phyloP scores from a whole-genome alignment of 1,139 yeast genomes.

The Geotrichum siamense region DNA sequence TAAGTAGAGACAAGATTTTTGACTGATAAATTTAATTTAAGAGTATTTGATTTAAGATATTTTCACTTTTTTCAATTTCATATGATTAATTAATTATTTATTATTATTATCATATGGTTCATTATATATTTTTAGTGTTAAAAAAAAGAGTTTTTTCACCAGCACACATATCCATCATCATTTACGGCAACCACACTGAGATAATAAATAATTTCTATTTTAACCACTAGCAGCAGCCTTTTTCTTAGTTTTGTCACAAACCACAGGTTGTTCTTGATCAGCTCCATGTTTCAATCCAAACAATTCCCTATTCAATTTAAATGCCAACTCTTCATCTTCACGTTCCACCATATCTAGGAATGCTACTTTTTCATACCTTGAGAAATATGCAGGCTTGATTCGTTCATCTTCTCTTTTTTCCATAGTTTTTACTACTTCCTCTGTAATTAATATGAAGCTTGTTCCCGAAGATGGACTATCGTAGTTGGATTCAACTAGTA shows the following conservation, averaged over 20 bases:
- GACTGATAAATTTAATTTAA: too few species aligned
- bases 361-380: constrained; percentile 16
- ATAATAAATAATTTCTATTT: too few species aligned
- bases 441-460: constrained; percentile 37
- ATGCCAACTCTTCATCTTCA: constrained; percentile 37
- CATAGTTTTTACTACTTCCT: constrained; percentile 17
- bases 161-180: too few species aligned
- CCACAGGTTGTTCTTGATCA: constrained; percentile 7
- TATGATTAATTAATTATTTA: too few species aligned
- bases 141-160: too few species aligned
- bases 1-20: too few species aligned
- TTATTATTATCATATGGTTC: too few species aligned
- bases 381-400: constrained; percentile 17
- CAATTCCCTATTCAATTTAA: constrained; percentile 29
- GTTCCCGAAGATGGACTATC: constrained; percentile 49
- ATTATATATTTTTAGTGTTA: too few species aligned
- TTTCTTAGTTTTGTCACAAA: neutral
- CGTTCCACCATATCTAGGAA: constrained; percentile 32
- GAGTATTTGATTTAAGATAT: too few species aligned
- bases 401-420: constrained; percentile 2
- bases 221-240: constrained; percentile 11
- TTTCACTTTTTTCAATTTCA: too few species aligned
- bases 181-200: too few species aligned
- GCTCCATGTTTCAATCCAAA: constrained; percentile 15
- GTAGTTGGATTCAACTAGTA: constrained; percentile 45